phyloP scores from a whole-genome alignment of 2,329 filamentous ascomycete genomes.

The Thyridium curvatum region DNA sequence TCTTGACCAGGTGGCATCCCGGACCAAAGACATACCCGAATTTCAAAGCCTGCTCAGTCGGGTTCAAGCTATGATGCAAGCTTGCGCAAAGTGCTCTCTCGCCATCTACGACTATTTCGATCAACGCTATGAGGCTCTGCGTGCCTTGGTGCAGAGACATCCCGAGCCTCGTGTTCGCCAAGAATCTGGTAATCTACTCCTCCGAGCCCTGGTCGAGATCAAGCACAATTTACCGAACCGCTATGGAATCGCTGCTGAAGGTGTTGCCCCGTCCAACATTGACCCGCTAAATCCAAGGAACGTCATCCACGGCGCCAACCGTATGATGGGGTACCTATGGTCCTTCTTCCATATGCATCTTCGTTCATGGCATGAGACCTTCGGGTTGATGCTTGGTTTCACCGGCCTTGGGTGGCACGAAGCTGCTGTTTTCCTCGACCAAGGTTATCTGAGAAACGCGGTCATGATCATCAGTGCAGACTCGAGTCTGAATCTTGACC shows the following conservation, averaged over 20 bases:
- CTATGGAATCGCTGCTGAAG: slow-evolving; percentile 31
- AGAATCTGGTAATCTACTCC: slow-evolving; percentile 43
- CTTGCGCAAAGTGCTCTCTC: slow-evolving; percentile 49
- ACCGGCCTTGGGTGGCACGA: slow-evolving; percentile 55
- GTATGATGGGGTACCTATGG: slow-evolving; percentile 52
- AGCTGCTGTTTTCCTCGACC: slow-evolving; percentile 50
- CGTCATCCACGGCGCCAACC: slow-evolving; percentile 31
- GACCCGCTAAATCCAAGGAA: slow-evolving; percentile 13
- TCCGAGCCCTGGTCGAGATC: slow-evolving; percentile 46
- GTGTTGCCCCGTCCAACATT: slow-evolving; percentile 6
- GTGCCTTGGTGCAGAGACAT: slow-evolving; percentile 58
- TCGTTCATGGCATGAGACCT: slow-evolving; percentile 72
- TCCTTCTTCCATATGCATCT: slow-evolving; percentile 53
- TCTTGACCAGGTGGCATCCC: slow-evolving; percentile 68
- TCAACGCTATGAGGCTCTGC: slow-evolving; percentile 48
- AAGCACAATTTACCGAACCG: slow-evolving; percentile 37
- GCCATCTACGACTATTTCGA: slow-evolving; percentile 57
- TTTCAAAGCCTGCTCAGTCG: slow-evolving; percentile 40
- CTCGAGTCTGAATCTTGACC: slow-evolving; percentile 38
- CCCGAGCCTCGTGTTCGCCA: slow-evolving; percentile 49
- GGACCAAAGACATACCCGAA: slow-evolving; percentile 62
- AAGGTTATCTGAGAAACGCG: slow-evolving; percentile 52
- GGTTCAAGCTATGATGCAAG: slow-evolving; percentile 41
- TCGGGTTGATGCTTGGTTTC: slow-evolving; percentile 63
- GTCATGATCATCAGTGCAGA: slow-evolving; percentile 59